Base-by-base conservation (phyloP, 805 yeast species). In the Starmerella asiatica region DNA sequence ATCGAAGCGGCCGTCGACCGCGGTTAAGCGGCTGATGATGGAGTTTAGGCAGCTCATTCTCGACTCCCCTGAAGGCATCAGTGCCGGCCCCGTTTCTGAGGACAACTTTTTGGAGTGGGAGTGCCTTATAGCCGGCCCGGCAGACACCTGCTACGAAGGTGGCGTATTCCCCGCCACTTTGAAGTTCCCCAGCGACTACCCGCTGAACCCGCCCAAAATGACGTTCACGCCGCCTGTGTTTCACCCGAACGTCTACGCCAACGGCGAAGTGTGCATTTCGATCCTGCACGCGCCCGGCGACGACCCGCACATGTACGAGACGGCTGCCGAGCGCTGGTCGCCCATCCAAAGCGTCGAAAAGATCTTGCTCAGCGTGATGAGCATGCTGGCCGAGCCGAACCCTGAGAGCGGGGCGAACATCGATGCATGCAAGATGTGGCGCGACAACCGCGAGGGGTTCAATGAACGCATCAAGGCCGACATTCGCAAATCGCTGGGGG, bases 291-390 rank as follows among this genome's bases (percentile, higher is more conserved):
- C 95, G 1, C 94, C 97, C 1, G 98, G 98, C 9, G 94, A 86
- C 52, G 98, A 91, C 59, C 97, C 98, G 17, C 74, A 85, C 58
- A 85, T 79, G 69, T 91, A 91, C 61, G 98, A 91, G 59, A 62
- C 82, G 23, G 94, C 97, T 0, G 93, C 86, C 51, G 98, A 91
- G 62, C 67, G 98, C 49, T 91, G 98, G 98, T 81, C 93, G 5
- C 98, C 98, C 0, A 86, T 91, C 23, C 98, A 91, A 59, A 81
- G 93, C 56, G 86, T 91, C n/a, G 98, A 91, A 62, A 91, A 91
- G 69, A 91, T 91, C 45, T 65, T 91, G 45, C 62, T 91, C 43
- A 79, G 93, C 59, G 97, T 91, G 18, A 75, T 86, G 70, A 81
- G 94, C 54, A 86, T 91, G 96, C 68, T 91, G 45, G 94, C 96